Percentiles rank a stretch among this genome's conserved stretches.
Conservation (phyloP, 164 flowering plant species). For the Nelumbo lutea region DNA sequence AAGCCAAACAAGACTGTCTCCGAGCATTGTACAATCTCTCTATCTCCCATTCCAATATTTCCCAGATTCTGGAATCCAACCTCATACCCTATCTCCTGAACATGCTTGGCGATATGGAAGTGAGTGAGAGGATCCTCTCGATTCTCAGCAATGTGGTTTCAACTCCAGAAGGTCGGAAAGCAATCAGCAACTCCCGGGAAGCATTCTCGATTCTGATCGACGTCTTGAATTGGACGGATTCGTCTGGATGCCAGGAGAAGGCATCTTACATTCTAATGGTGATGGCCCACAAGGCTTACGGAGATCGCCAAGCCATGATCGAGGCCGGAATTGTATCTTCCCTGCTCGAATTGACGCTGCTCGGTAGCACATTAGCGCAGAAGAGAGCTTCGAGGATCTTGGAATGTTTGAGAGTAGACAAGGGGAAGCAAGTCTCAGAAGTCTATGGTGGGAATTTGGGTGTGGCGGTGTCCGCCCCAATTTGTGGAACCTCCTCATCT, state of each 20-base stretch:
- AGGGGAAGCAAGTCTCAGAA: conserved; percentile 72
- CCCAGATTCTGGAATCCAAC: conserved; percentile 46
- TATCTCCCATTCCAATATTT: conserved; percentile 52
- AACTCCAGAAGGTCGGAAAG: conserved; percentile 64
- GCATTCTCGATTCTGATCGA: conserved; percentile 66
- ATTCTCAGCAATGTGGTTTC: conserved; percentile 72
- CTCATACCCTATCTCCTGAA: conserved; percentile 45
- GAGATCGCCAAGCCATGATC: conserved; percentile 74
- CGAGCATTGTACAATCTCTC: conserved; percentile 87
- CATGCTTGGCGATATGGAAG: conserved; percentile 69
- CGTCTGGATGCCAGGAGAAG: conserved; percentile 87
- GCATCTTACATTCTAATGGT: conserved; percentile 81
- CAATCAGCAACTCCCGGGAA: conserved; percentile 43
- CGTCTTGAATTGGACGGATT: conserved; percentile 79
- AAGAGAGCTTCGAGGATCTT: conserved; percentile 90
- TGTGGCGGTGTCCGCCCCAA: conserved; percentile 68
- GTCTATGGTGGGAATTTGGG: conserved; percentile 25
- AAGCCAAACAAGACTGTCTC: conserved; percentile 68
- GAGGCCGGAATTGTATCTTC: conserved; percentile 72
- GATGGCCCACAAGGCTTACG: conserved; percentile 84
- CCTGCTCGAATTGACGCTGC: conserved; percentile 75
- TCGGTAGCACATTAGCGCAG: conserved; percentile 90
- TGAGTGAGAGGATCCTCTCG: conserved; percentile 67
- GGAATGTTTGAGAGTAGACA: conserved; percentile 70
- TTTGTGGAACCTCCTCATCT: conserved; percentile 51